Conservation (phyloP, 768 basidiomycete genomes). For the Rhodotorula taiwanensis region DNA sequence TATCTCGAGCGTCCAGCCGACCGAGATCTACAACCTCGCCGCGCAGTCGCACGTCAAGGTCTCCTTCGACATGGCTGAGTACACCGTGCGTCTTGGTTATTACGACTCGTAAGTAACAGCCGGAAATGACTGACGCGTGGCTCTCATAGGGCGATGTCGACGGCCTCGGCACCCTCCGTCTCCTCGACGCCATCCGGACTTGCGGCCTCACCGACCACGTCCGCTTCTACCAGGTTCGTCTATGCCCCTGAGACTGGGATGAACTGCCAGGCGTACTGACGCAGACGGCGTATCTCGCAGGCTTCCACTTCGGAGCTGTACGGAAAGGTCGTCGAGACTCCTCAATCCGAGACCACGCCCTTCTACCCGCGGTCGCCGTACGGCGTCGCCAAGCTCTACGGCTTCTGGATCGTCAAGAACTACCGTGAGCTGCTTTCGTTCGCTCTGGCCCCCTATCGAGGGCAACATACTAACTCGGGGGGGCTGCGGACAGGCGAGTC, state of each 20-base stretch:
- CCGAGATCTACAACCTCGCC: constrained; percentile 95
- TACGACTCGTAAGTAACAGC: too few species aligned
- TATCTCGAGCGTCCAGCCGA: constrained; percentile 86
- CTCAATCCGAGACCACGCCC: constrained; percentile 90
- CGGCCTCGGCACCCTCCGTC: constrained; percentile 84
- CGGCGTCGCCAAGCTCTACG: constrained; percentile 79
- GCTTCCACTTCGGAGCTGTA: constrained; percentile 96
- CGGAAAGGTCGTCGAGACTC: constrained; percentile 91
- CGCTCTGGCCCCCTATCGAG: too few species aligned
- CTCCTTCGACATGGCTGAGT: constrained; percentile 98
- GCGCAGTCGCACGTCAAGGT: constrained; percentile 99
- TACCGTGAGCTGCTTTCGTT: constrained; percentile 39
- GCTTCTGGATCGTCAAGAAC: constrained; percentile 47
- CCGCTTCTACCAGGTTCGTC: constrained; percentile 72
- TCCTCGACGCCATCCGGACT: constrained; percentile 92
- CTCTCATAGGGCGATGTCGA: constrained; percentile 70
- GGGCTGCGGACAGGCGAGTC: constrained; percentile 70
- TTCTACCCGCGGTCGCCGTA: constrained; percentile 99
- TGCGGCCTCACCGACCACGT: constrained; percentile 88
- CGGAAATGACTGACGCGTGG: neutral
- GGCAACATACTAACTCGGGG: too few species aligned
- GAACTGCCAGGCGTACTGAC: too few species aligned
- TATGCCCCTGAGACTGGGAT: too few species aligned
- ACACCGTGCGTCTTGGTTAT: constrained; percentile 53
- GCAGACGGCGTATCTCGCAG: constrained; percentile 21